A percentile compares a stretch with the other conserved stretches of the same genome.
Conservation (phyloP, 306 rosid genomes). For the Fragaria iinumae region DNA sequence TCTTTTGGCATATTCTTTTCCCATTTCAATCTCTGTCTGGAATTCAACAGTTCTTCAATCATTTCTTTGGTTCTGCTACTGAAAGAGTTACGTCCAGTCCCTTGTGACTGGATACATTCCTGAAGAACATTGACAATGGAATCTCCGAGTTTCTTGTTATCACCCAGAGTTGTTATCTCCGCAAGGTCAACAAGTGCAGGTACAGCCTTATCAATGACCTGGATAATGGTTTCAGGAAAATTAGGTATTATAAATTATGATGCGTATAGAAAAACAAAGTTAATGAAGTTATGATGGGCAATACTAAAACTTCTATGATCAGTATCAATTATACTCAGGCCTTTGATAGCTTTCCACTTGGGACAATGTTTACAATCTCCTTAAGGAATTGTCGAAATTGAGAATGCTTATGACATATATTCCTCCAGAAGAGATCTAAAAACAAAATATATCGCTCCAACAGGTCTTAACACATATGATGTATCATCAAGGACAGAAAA, state of each 20-base stretch:
- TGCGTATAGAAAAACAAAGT: not conserved
- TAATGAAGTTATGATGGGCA: not conserved
- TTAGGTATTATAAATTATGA: not conserved
- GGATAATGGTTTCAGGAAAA: not conserved
- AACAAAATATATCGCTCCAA: not conserved
- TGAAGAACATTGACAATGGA: slow-evolving; percentile 79
- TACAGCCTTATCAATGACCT: slow-evolving; percentile 92
- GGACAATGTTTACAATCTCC: not conserved
- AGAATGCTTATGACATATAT: not conserved
- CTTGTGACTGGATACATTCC: slow-evolving; percentile 82
- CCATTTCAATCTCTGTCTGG: slow-evolving; percentile 84
- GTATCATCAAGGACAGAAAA: not conserved
- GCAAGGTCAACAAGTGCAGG: slow-evolving; percentile 91
- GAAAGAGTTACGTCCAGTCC: slow-evolving; percentile 60
- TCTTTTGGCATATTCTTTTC: slow-evolving; percentile 96
- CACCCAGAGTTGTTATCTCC: slow-evolving; percentile 84
- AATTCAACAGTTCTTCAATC: slow-evolving; percentile 75
- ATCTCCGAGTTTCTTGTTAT: slow-evolving; percentile 90
- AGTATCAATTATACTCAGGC: not conserved
- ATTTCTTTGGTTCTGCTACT: slow-evolving; percentile 65
- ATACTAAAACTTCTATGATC: not conserved
- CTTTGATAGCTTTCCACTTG: not conserved
- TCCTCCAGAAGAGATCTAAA: not conserved
- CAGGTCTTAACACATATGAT: not conserved
- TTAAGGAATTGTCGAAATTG: not conserved